phyloP scores from a whole-genome alignment of 1,284 basidiomycete species.

The Sanghuangporus baumii region DNA sequence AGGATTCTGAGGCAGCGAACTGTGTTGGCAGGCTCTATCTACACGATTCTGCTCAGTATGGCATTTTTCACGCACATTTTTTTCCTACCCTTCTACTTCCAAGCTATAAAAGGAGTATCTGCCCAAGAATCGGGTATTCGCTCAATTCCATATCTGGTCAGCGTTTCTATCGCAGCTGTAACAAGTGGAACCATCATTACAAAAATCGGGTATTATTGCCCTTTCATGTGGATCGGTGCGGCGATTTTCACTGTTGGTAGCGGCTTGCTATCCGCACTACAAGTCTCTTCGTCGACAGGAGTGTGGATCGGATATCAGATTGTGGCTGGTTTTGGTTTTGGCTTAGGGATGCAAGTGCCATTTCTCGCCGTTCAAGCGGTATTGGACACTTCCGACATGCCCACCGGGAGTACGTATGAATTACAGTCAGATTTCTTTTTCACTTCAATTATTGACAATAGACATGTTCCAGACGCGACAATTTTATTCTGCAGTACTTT shows the following conservation, averaged over 20 bases:
- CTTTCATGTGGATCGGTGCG: constrained; percentile 31
- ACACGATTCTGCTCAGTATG: constrained; percentile 35
- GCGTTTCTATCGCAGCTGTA: constrained; percentile 32
- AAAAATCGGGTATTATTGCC: constrained; percentile 33
- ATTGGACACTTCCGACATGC: constrained; percentile 12
- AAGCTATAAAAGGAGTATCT: constrained; percentile 32
- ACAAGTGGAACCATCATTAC: constrained; percentile 30
- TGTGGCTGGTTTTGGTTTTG: constrained; percentile 11
- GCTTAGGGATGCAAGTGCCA: constrained; percentile 17
- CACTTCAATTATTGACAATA: too few species aligned
- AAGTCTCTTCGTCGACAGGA: constrained; percentile 26
- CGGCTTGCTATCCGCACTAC: constrained; percentile 37
- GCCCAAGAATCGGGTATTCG: constrained; percentile 53
- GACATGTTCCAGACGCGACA: constrained; percentile 21
- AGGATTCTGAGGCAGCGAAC: constrained; percentile 25
- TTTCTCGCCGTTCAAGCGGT: constrained; percentile 17
- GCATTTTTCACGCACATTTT: constrained; percentile 27
- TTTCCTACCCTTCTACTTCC: constrained; percentile 38
- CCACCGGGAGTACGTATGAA: constrained; percentile 14
- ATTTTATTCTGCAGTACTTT: constrained; percentile 21
- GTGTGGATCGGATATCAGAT: constrained; percentile 39
- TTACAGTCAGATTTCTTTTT: neutral
- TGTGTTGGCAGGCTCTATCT: constrained; percentile 27
- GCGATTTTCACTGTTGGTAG: constrained; percentile 32
- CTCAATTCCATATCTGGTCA: constrained; percentile 67